Conservation (phyloP, 257 asterid genomes). For the Knoxia roxburghii region DNA sequence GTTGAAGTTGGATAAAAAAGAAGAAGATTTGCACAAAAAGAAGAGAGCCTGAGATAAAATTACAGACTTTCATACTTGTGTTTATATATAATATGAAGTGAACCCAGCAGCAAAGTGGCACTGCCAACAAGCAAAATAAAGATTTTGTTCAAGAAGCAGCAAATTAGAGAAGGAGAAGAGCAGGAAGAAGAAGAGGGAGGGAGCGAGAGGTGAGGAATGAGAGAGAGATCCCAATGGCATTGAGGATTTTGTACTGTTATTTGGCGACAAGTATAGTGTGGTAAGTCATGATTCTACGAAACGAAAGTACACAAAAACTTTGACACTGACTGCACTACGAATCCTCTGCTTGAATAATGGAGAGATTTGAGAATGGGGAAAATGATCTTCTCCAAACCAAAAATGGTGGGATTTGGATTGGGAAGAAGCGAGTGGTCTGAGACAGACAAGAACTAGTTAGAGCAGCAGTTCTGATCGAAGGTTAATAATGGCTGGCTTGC, state of each 20-base stretch:
- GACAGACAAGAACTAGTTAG: no score
- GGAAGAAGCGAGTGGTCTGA: no score
- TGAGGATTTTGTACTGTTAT: neutral
- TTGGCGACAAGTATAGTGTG: conserved; percentile 8
- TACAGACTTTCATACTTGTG: conserved; percentile 14
- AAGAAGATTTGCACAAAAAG: neutral
- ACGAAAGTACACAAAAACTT: no score
- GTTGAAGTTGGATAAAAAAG: conserved; percentile 12
- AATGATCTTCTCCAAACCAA: no score
- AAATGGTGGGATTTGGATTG: no score
- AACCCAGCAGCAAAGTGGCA: conserved; percentile 10
- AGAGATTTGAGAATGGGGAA: no score
- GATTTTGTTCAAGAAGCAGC: neutral
- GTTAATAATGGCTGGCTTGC: neutral
- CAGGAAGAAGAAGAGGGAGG: neutral
- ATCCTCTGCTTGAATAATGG: no score
- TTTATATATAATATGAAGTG: neutral
- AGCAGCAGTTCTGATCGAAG: neutral
- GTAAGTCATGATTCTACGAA: neutral
- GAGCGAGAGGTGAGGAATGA: neutral
- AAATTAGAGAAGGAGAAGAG: no score
- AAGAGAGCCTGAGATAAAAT: conserved; percentile 1
- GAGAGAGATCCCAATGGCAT: neutral
- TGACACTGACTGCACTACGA: no score
- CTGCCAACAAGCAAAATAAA: neutral